Conservation (phyloP, 345 rosid species). For the Euphorbia tirucalli region DNA sequence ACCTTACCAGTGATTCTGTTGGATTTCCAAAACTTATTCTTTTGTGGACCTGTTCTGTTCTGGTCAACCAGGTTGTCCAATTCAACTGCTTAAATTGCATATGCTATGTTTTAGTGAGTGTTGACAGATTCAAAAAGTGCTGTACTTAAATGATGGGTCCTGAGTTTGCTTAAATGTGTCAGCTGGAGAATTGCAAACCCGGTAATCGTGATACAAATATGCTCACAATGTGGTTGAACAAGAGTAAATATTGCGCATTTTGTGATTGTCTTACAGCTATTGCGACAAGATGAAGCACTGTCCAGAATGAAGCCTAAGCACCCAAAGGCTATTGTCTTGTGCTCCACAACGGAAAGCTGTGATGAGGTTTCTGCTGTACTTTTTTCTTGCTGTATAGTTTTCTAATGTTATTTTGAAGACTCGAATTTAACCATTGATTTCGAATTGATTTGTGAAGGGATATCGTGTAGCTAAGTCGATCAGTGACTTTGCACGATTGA, state of each 20-base stretch:
- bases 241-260: background rate
- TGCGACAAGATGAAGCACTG: constrained; percentile 4
- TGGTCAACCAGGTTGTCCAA: background rate
- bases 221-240: background rate
- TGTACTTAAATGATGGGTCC: background rate
- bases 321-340: constrained; percentile 7
- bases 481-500: constrained; percentile 6
- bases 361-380: background rate
- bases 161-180: background rate
- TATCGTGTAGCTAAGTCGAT: constrained; percentile 1
- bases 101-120: background rate
- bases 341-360: background rate
- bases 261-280: background rate
- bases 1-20: too few species aligned
- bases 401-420: background rate
- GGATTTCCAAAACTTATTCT: too few species aligned
- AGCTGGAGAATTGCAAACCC: background rate
- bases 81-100: background rate
- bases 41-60: background rate
- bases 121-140: background rate
- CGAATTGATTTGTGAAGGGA: background rate
- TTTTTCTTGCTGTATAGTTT: background rate
- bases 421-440: constrained; percentile 1
- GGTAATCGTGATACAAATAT: background rate
- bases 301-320: constrained; percentile 8